Evolutionary conservation across 805 yeast species (phyloP), one percentile per base, ranked within the genome.

Genomic region (Vanderwaltozyma yarrowii): DNA sequence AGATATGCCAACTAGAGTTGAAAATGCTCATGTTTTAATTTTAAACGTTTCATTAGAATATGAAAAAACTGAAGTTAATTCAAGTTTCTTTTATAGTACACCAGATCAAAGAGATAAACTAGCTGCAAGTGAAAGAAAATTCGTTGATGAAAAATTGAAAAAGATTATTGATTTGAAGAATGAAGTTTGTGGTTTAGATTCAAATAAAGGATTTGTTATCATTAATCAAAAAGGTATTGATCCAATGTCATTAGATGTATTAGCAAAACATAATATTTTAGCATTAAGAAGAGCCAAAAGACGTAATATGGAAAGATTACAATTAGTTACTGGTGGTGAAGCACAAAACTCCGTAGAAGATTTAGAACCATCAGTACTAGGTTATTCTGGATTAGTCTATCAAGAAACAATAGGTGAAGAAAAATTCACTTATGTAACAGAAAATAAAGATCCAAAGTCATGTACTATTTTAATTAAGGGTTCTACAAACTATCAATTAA

Each of bases 201-300:
- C 77, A 8, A 68, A 76, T 46, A 70, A 78, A 52, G 85, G 89
- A 2, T 92, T 92, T 63, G 97, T 92, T 41, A 83, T 92, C 40
- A 83, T 92, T 61, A 92, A 92, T 66, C 98, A 92, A 65, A 92
- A 92, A 70, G 98, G 98, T 53, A 92, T 92, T 48, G 98, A 92
- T 60, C 98, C 98, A 46, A 82, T 92, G 92, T 87, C 96, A 7
- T 68, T 92, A 45, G 98, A 92, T 58, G 80, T 89, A 5, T 71
- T 92, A 46, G 97, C 97, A 32, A 86, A 85, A 58, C 81, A 92
- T 63, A 83, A 82, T 51, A 92, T 92, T 49, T 70, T 92, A 51
- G 98, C 98, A 1, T 71, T 92, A 52, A 80, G 99, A 70, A 78
- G 98, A 58, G 99, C 99, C 32, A 92, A 92, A 70, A 79, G 99